Evolutionary conservation across 2,329 filamentous ascomycete species (phyloP), one percentile per base, ranked within the genome.

Genomic region (Arthrobotrys megalospora): DNA sequence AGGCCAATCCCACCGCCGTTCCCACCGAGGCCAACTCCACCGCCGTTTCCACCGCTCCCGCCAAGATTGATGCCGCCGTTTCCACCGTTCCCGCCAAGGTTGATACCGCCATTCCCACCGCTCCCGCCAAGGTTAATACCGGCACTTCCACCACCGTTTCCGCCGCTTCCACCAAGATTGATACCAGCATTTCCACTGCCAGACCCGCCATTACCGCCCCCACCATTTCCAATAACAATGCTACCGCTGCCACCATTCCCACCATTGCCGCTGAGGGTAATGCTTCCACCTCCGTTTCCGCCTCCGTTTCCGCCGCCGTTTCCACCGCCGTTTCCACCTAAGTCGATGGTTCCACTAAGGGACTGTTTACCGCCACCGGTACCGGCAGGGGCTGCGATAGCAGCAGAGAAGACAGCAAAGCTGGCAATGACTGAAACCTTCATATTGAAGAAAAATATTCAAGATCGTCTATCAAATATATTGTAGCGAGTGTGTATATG

Each of bases 371-470:
- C 5, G 8, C 36, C 38, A 12, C 16, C 21, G n/a, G 19, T 36
- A 5, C 38, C 34, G 14, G 48, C 24, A 32, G 67, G 75, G 28
- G 53, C 67, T 14, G 62, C 67, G n/a, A 78, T n/a, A 19, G 53
- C 75, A n/a, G 55, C 14, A 12, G 66, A 24, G 34, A 53, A 16
- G 36, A 32, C 16, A 14, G 38, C 19, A n/a, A 78, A 5, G 53
- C 21, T 67, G 24, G 67, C 45, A 52, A 78, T 53, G 28, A 53
- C 45, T 62, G 67, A 78, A 52, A 78, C 67, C 58, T 78, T 78
- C 65, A 72, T 78, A 55, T 66, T 72, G 34, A 52, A 62, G 32
- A 32, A 21, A 36, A 10, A 28, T 66, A 67, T 64, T 71, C 66
- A 38, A 71, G 21, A 41, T 60, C 65, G 65, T 69, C 48, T 47